phyloP scores from a whole-genome alignment of 2,329 filamentous ascomycete species.

The Paraphoma sp. region DNA sequence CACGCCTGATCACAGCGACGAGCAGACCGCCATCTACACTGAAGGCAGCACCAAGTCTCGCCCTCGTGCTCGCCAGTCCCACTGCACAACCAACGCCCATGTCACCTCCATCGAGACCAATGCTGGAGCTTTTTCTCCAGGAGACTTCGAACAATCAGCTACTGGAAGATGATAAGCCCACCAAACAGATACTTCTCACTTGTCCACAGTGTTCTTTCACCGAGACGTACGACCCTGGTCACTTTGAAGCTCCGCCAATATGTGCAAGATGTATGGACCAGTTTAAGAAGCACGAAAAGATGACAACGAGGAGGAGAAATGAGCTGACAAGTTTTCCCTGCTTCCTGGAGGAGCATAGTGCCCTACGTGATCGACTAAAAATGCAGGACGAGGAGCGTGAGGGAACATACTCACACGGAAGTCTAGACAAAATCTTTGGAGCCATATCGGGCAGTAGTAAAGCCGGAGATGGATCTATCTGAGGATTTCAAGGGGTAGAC shows the following conservation, averaged over 20 bases:
- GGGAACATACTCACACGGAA: background rate
- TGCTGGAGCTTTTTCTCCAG: background rate
- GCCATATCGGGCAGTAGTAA: background rate
- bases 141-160: background rate
- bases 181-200: background rate
- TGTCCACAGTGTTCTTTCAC: background rate
- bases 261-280: conserved; percentile 11
- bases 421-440: background rate
- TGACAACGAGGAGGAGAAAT: background rate
- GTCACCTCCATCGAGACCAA: background rate
- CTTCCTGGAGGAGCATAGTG: conserved; percentile 10
- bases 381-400: background rate
- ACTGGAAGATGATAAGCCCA: background rate
- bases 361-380: background rate
- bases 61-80: background rate
- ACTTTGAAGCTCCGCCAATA: background rate
- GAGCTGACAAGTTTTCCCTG: conserved; percentile 18
- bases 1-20: background rate
- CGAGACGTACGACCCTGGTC: background rate
- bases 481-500: no score
- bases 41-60: background rate
- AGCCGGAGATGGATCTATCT: no score
- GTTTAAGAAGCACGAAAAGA: conserved; percentile 7
- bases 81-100: background rate
- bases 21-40: background rate